Conservation (phyloP, 73 alveolate species). For the Paramecium caudatum region DNA sequence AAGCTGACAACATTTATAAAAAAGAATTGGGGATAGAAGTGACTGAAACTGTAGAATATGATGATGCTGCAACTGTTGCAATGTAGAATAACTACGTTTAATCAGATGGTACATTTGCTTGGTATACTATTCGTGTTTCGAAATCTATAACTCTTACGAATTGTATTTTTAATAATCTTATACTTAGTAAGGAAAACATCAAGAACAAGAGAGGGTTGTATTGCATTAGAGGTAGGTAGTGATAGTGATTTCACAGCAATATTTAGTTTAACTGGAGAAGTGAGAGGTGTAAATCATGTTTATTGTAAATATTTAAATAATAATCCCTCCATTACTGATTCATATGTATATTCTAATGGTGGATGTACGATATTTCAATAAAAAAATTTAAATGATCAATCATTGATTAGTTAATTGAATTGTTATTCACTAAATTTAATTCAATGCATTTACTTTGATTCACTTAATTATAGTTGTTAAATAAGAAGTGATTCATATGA, state of each 20-base stretch:
- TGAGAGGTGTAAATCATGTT: conserved; percentile 44
- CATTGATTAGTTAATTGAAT: not conserved
- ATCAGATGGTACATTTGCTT: not conserved
- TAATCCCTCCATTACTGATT: not conserved
- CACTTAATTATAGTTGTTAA: not conserved
- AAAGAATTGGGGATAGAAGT: conserved; percentile 48
- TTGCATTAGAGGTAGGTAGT: conserved; percentile 43
- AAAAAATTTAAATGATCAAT: not conserved
- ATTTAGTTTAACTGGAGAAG: not conserved
- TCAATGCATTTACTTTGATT: not conserved
- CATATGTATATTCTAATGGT: not conserved
- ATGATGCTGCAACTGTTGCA: not conserved
- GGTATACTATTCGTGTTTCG: not conserved
- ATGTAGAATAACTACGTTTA: not conserved
- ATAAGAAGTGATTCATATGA: conserved; percentile 11
- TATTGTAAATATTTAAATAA: conserved; percentile 16
- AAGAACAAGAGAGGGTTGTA: conserved; percentile 41
- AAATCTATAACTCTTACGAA: not conserved
- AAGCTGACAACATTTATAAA: conserved; percentile 42
- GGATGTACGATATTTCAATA: not conserved
- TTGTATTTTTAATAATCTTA: not conserved
- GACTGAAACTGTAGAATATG: not conserved
- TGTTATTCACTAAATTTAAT: not conserved
- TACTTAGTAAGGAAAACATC: not conserved
- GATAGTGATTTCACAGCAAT: conserved; percentile 21